Conservation (phyloP, 176 grass and related monocot species). For the Ensete ventricosum region DNA sequence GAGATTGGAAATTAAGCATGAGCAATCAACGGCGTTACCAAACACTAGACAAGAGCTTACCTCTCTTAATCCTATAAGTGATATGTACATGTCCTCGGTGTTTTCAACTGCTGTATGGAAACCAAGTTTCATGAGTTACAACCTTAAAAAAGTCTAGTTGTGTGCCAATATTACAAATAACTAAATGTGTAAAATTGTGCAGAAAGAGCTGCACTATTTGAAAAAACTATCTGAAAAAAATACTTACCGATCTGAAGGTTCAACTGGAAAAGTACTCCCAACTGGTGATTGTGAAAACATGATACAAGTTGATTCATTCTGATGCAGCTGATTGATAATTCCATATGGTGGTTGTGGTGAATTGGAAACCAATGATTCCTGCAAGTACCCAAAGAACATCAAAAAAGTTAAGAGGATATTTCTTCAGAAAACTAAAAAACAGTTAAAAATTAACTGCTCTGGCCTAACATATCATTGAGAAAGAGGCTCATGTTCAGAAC, state of each 20-base stretch:
- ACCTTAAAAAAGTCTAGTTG: background rate
- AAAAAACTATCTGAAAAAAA: background rate
- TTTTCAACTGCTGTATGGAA: background rate
- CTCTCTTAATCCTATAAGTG: background rate
- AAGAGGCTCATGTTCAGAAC: background rate
- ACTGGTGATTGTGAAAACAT: slow-evolving; percentile 12
- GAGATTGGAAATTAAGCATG: too few relatives aligned
- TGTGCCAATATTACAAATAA: background rate
- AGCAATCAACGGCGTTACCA: background rate
- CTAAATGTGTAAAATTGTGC: background rate
- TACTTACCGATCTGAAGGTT: slow-evolving; percentile 5
- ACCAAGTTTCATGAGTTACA: background rate
- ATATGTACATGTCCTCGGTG: background rate
- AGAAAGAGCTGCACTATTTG: background rate
- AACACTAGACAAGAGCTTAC: background rate
- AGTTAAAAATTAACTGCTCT: background rate
- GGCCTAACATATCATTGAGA: background rate
- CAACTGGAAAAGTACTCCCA: slow-evolving; percentile 1
- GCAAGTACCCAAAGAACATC: background rate
- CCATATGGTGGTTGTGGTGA: slow-evolving; percentile 3
- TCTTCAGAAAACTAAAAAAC: background rate
- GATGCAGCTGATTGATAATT: slow-evolving; percentile 12
- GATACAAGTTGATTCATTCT: slow-evolving; percentile 11
- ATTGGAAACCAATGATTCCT: slow-evolving; percentile 16
- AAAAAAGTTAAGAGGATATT: background rate